A percentile compares a stretch with the other conserved stretches of the same genome.
These are phyloP conservation scores for Orbilia brochopaga DNA, from an alignment of 2,329 filamentous ascomycete species.

Conservation along the genomic window DNA sequence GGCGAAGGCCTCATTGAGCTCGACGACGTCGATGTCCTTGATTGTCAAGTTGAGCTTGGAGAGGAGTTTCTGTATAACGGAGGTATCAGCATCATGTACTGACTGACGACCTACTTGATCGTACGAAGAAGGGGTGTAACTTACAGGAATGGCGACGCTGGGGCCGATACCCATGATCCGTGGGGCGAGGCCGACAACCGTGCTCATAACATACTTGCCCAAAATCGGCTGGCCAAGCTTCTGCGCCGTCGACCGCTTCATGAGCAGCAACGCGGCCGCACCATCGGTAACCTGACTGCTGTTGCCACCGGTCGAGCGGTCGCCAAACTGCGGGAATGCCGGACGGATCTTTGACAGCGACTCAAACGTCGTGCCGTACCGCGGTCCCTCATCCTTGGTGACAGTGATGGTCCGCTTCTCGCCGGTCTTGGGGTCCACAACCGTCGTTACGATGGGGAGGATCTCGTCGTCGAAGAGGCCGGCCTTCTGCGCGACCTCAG, in stretches of 20 bases:
- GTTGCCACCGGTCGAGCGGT: constrained; percentile 87
- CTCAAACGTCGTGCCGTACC: constrained; percentile 87
- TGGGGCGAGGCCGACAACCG: constrained; percentile 85
- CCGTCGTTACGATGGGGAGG: constrained; percentile 77
- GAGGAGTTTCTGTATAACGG: constrained; percentile 71
- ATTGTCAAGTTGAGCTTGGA: constrained; percentile 76
- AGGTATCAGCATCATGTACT: constrained; percentile 3
- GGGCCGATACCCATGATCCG: constrained; percentile 97
- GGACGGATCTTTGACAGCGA: constrained; percentile 80
- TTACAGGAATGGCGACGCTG: constrained; percentile 68
- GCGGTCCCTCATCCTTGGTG: constrained; percentile 85
- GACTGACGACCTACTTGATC: constrained; percentile 53
- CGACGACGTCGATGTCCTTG: constrained; percentile 84
- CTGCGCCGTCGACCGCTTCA: constrained; percentile 90
- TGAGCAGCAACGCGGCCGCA: constrained; percentile 84
- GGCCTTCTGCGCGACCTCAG: constrained; percentile 86
- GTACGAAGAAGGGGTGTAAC: not conserved
- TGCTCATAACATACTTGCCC: constrained; percentile 92
- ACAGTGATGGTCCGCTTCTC: constrained; percentile 78
- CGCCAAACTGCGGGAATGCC: constrained; percentile 88
- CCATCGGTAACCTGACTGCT: constrained; percentile 95
- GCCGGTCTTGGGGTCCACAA: constrained; percentile 84
- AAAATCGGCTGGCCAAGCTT: constrained; percentile 88
- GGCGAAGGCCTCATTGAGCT: constrained; percentile 97
- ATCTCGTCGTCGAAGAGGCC: constrained; percentile 96